Evolutionary conservation across 495 filamentous ascomycete genomes (phyloP).

Genomic region (Penicillium psychrofluorescens): DNA sequence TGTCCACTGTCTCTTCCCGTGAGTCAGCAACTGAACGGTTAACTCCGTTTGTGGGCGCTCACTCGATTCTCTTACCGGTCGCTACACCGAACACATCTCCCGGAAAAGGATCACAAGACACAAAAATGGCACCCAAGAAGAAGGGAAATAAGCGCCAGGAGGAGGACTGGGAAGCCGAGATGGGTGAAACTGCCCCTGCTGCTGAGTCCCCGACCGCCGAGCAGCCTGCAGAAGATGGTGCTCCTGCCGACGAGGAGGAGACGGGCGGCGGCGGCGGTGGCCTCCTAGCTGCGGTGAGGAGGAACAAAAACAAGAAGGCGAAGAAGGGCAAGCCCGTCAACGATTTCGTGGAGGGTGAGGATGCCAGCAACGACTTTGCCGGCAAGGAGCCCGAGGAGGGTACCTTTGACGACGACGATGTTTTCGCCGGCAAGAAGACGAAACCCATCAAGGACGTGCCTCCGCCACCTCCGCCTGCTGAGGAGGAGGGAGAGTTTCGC

Average conservation of each 20-base stretch:
- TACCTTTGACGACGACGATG: slow-evolving; percentile 75
- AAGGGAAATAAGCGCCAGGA: slow-evolving; percentile 81
- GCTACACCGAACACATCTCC: slow-evolving; percentile 6
- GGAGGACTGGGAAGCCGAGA: slow-evolving; percentile 95
- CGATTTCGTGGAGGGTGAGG: slow-evolving; percentile 69
- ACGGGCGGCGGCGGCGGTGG: slow-evolving; percentile 57
- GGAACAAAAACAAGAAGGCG: slow-evolving; percentile 84
- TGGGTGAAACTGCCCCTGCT: slow-evolving; percentile 65
- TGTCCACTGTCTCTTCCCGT: too few relatives aligned
- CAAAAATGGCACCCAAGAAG: slow-evolving; percentile 83
- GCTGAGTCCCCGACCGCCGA: slow-evolving; percentile 42
- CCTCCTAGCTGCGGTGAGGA: slow-evolving; percentile 79
- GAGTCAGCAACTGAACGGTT: slow-evolving; percentile 21
- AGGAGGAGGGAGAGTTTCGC: slow-evolving; percentile 55
- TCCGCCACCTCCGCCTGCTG: slow-evolving; percentile 35
- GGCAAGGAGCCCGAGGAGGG: slow-evolving; percentile 80
- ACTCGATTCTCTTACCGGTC: slow-evolving; percentile 10
- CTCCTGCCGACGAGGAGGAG: slow-evolving; percentile 37
- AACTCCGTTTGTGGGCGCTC: slow-evolving; percentile 26
- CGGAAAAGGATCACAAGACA: slow-evolving; percentile 3
- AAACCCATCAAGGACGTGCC: slow-evolving; percentile 45
- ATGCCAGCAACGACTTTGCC: slow-evolving; percentile 46
- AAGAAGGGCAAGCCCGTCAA: slow-evolving; percentile 75
- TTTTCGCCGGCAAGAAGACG: slow-evolving; percentile 62
- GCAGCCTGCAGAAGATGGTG: slow-evolving; percentile 25